A percentile compares a stretch with the other conserved stretches of the same genome.
phyloP scores from a whole-genome alignment of 2,329 filamentous ascomycete species.

The Monosporascus ibericus region DNA sequence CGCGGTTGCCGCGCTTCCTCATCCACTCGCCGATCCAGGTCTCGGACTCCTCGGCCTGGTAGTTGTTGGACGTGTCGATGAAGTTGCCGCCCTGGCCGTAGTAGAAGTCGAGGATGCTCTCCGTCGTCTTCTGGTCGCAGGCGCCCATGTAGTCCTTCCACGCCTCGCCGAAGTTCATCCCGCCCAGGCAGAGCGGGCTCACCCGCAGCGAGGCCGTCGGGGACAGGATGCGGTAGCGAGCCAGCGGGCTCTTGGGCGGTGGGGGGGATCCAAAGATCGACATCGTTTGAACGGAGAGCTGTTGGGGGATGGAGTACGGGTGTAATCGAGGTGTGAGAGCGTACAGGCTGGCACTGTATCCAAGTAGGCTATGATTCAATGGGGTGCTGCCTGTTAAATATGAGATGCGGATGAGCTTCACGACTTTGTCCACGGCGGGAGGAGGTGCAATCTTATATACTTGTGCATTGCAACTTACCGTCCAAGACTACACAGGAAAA shows the following conservation, averaged over 20 bases:
- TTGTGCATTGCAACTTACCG: too few species aligned
- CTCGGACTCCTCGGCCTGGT: slow-evolving; percentile 59
- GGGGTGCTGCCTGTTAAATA: too few species aligned
- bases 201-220: slow-evolving; percentile 60
- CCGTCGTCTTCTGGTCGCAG: slow-evolving; percentile 56
- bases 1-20: slow-evolving; percentile 55
- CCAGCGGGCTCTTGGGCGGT: slow-evolving; percentile 53
- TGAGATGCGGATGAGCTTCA: too few species aligned
- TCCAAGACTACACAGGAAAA: too few species aligned
- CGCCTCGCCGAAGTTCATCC: slow-evolving; percentile 52
- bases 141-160: slow-evolving; percentile 55
- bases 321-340: too few species aligned
- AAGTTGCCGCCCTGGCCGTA: slow-evolving; percentile 62
- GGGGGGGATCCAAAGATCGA: slow-evolving; percentile 9
- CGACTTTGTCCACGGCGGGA: too few species aligned
- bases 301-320: too few species aligned
- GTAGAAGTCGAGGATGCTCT: slow-evolving; percentile 61
- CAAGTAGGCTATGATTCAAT: too few species aligned
- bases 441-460: too few species aligned
- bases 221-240: slow-evolving; percentile 59
- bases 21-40: slow-evolving; percentile 67
- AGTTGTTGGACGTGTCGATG: slow-evolving; percentile 66
- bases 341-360: too few species aligned
- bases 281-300: too few species aligned
- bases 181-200: slow-evolving; percentile 59